A percentile compares a stretch with the other conserved stretches of the same genome.
These are phyloP conservation scores for Amanita subjunquillea DNA, from an alignment of 768 basidiomycete genomes.

Conservation along the genomic window DNA sequence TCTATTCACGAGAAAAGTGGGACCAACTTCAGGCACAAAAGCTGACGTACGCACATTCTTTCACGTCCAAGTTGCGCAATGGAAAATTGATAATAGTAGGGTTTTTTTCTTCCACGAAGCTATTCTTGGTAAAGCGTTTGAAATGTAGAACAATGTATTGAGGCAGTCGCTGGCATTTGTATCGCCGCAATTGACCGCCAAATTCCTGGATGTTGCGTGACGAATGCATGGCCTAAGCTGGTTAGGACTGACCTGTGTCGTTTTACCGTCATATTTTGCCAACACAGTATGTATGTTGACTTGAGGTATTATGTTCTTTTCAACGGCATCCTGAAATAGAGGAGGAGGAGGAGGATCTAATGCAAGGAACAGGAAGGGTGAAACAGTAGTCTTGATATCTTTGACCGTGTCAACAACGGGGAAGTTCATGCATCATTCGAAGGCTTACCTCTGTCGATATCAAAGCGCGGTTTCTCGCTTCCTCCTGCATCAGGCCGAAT, in stretches of 20 bases:
- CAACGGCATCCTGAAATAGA: slow-evolving; percentile 89
- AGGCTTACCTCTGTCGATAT: slow-evolving; percentile 80
- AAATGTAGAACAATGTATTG: slow-evolving; percentile 90
- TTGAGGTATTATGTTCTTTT: slow-evolving; percentile 99
- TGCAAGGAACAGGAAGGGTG: slow-evolving; percentile 93
- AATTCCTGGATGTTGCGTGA: slow-evolving; percentile 51
- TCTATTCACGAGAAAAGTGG: slow-evolving; percentile 36
- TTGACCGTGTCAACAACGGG: slow-evolving; percentile 7
- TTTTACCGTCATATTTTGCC: slow-evolving; percentile 88
- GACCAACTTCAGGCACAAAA: slow-evolving; percentile 10
- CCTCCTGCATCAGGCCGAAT: slow-evolving; percentile 69
- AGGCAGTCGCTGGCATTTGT: slow-evolving; percentile 83
- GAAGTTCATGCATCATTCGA: slow-evolving; percentile 5
- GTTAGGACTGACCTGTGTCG: slow-evolving; percentile 57
- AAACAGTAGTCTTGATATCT: slow-evolving; percentile 81
- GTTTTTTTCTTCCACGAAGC: slow-evolving; percentile 97
- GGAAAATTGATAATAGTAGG: slow-evolving; percentile 99
- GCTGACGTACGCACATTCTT: slow-evolving; percentile 61
- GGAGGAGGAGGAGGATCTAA: slow-evolving; percentile 97
- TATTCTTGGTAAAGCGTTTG: slow-evolving; percentile 95
- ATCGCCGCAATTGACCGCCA: slow-evolving; percentile 73
- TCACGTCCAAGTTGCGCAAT: slow-evolving; percentile 83
- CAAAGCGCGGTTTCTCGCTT: slow-evolving; percentile 81
- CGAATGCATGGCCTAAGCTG: background rate
- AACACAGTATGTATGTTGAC: slow-evolving; percentile 85